Evolutionary conservation across 139 green algal genomes (phyloP), one percentile per base, ranked within the genome.

Genomic region (Helicosporidium sp.): DNA sequence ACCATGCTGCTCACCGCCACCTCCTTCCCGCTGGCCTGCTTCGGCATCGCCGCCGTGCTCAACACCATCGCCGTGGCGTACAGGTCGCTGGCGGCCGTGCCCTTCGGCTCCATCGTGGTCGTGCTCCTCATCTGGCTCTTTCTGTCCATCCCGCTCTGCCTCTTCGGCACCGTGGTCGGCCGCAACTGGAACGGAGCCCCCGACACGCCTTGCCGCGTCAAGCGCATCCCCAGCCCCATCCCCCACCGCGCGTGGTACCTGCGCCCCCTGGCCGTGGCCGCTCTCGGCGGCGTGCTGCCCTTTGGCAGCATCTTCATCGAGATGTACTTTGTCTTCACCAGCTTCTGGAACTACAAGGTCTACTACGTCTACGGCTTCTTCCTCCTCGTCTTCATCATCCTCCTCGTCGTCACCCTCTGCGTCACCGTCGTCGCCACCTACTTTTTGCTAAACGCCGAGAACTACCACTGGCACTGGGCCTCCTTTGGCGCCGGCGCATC

Each of bases 311-410:
- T 96, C 63, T 96, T 96, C 71, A 96, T 96, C 43, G 87, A 96
- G 69, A 90, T 94, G 76, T 96, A 95, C 69, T 96, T 96, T 64
- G 78, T 96, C 26, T 93, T 95, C 66, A 93, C 81, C 13, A 75
- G 58, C 20, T 92, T 94, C 57, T 93, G 84, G 82, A 85, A 85
- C 59, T 93, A 94, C 71, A 93, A 94, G 75, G 81, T 95, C 7
- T 96, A 97, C 66, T 97, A 94, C 41, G 88, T 97, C 51, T 97
- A 93, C 60, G 87, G 87, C 52, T 95, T 95, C 76, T 83, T 95
- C 69, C 69, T 94, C 49, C 76, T 96, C 15, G 87, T 96, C 48
- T 84, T 92, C 52, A 34, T 91, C 39, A 94, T 95, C 66, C 67
- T 97, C 33, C 46, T 85, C 25, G 77, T 92, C 19, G 87, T 96